Percentiles rank a stretch among this genome's conserved stretches.
phyloP scores from a whole-genome alignment of 371 early-diverging fungal genomes.

The Choanephora cucurbitarum region DNA sequence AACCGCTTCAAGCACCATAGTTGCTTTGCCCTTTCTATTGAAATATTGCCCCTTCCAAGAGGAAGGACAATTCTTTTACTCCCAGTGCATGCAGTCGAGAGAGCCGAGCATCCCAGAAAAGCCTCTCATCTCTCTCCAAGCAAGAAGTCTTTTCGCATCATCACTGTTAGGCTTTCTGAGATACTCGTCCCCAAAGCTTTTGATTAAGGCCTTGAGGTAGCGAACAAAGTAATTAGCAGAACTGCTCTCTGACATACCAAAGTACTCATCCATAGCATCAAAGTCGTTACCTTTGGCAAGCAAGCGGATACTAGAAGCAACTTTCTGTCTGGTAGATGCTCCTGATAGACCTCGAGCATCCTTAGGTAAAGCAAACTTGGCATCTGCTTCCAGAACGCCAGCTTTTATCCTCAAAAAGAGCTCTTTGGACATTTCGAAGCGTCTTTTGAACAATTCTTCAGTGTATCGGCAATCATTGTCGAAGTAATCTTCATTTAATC shows the following conservation, averaged over 20 bases:
- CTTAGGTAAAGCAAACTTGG: no score
- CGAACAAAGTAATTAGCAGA: not conserved
- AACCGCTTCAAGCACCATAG: slow-evolving; percentile 3
- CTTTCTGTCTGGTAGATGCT: slow-evolving; percentile 9
- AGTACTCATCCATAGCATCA: slow-evolving; percentile 1
- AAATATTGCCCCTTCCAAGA: not conserved
- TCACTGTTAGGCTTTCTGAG: not conserved
- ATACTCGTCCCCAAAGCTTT: not conserved
- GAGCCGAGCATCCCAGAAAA: slow-evolving; percentile 17
- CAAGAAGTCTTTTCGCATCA: not conserved
- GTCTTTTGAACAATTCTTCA: no score
- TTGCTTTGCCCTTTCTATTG: slow-evolving; percentile 1
- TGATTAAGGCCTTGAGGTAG: not conserved
- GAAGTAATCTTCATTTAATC: no score
- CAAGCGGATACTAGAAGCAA: slow-evolving; percentile 3
- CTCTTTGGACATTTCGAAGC: no score
- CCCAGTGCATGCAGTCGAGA: slow-evolving; percentile 15
- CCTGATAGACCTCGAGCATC: no score
- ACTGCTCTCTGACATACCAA: not conserved
- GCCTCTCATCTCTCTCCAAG: not conserved
- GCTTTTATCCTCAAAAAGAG: no score
- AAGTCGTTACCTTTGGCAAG: slow-evolving; percentile 1
- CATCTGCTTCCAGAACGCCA: no score
- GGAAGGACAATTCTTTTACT: slow-evolving; percentile 10
- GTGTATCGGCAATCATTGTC: no score